Base-by-base conservation (phyloP, 352 stramenopile species). In the Globisporangium echinulatum region DNA sequence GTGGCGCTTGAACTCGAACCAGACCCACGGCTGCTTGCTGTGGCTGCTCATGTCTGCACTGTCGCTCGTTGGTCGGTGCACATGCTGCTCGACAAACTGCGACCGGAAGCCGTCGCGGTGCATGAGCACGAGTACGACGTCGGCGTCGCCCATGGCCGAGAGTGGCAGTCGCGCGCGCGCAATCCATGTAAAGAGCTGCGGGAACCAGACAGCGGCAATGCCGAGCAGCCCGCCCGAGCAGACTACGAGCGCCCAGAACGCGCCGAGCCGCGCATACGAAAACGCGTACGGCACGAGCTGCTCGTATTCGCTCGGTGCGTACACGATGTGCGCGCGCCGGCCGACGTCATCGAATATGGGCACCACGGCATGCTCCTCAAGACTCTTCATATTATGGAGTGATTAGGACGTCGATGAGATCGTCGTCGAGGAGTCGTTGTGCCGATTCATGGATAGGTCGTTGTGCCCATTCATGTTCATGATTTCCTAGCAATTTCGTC, bases 1-100 rank as follows among this genome's bases (percentile, higher is more conserved):
- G 38, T 86, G 70, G 58, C 79, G 82, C 69, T 84, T 86, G 64
- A 84, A 88, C 60, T 84, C 75, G 59, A 90, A 88, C 75, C 76
- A 87, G 39, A 78, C 43, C 66, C 70, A 77, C 39, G 50, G 13
- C 10, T 73, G 61, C 44, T 76, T 79, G 10, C 56, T 38, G 11
- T 60, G 52, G 7, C 7, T 47, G 36, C n/a, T 36, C 7, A 17
- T 43, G 36, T 47, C 52, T 13, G 49, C 56, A 5, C 17, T 19
- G 17, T 19, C 17, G 17, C 17, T 19, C 17, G 17, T 19, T 19
- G 56, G 58, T 38, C 64, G 72, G 54, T 75, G 59, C 14, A 79
- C 67, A 0, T 25, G 43, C 15, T 69, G 61, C 39, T 88, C 76
- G 40, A 88, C 57, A 62, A 67, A 82, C 25, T 66, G 70, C 38